These are phyloP conservation scores for Globisporangium ultimum DNA, from an alignment of 352 stramenopile species.

Conservation along the genomic window DNA sequence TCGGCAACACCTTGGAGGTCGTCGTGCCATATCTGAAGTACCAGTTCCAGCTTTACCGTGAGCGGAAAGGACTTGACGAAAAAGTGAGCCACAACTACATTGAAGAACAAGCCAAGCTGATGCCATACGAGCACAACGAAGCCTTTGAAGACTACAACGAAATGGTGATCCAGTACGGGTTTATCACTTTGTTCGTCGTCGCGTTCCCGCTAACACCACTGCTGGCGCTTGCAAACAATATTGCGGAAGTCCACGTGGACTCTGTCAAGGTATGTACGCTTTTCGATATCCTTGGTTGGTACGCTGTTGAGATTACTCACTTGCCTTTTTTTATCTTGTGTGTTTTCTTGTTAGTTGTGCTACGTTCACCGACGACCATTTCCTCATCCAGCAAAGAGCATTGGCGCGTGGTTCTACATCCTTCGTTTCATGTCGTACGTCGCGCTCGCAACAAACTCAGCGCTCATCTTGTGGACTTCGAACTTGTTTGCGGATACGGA, in stretches of 20 bases:
- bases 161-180: constrained; percentile 94
- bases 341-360: constrained; percentile 32
- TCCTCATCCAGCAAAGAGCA: constrained; percentile 76
- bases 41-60: constrained; percentile 55
- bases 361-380: constrained; percentile 77
- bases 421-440: constrained; percentile 81
- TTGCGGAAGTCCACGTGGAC: constrained; percentile 90
- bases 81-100: constrained; percentile 71
- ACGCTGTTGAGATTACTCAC: neutral
- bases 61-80: constrained; percentile 30
- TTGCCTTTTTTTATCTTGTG: neutral
- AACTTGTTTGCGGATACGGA: constrained; percentile 44
- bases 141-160: constrained; percentile 90
- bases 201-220: constrained; percentile 92
- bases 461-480: constrained; percentile 83
- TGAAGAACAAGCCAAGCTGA: constrained; percentile 78
- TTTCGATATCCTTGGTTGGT: neutral
- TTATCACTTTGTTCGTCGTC: constrained; percentile 93
- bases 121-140: constrained; percentile 79
- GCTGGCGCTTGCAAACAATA: constrained; percentile 88
- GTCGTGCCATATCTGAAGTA: constrained; percentile 85
- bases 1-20: constrained; percentile 89
- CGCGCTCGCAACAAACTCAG: constrained; percentile 71
- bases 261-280: constrained; percentile 54
- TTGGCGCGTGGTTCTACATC: constrained; percentile 92